phyloP scores from a whole-genome alignment of 2,329 filamentous ascomycete species.

The Pseudogymnoascus sp. region DNA sequence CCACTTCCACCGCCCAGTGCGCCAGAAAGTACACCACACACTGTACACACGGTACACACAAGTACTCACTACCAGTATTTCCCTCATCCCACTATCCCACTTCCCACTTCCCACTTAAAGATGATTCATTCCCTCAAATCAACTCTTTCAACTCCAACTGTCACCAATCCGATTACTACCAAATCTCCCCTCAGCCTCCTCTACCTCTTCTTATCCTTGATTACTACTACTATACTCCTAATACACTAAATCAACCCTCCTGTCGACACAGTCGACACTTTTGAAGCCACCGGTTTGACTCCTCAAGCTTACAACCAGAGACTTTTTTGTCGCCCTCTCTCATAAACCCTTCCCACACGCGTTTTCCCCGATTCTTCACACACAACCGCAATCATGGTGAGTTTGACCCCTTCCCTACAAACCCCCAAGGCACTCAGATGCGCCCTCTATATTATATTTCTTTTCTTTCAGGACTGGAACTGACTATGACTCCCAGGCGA shows the following conservation, averaged over 20 bases:
- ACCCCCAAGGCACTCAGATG: background rate
- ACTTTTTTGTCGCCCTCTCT: constrained; percentile 6
- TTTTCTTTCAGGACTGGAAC: constrained; percentile 13
- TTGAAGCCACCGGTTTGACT: background rate
- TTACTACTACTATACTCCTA: background rate
- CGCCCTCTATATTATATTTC: background rate
- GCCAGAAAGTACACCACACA: background rate
- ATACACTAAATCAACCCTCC: background rate
- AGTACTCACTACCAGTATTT: background rate
- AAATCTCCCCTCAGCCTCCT: background rate
- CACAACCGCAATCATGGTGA: constrained; percentile 13
- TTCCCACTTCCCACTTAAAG: constrained; percentile 5
- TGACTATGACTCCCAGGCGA: constrained; percentile 18
- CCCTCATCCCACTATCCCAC: constrained; percentile 2
- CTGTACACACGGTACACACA: background rate
- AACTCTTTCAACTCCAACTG: background rate
- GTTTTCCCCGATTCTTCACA: constrained; percentile 7
- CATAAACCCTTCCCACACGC: background rate
- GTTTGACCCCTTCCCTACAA: background rate
- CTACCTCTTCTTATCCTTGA: background rate
- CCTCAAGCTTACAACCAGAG: background rate
- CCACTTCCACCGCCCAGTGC: background rate
- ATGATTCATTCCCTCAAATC: constrained; percentile 8
- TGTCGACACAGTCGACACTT: constrained; percentile 4
- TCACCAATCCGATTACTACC: background rate